Conservation (phyloP, 2,329 filamentous ascomycete genomes). For the Penicillium sp. region DNA sequence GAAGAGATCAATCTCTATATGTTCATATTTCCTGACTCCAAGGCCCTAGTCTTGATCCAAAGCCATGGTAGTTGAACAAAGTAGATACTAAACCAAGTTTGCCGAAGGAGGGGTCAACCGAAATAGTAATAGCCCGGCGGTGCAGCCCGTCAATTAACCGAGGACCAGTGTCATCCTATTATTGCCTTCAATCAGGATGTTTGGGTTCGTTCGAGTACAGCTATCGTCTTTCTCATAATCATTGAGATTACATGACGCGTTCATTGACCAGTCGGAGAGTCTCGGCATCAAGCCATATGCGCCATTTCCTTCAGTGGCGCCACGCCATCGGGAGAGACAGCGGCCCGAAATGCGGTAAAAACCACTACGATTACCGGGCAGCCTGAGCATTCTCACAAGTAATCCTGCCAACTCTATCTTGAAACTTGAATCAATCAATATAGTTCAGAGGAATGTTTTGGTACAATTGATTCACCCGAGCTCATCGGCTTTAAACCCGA, state of each 20-base stretch:
- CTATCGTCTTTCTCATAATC: not conserved
- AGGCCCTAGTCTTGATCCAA: too few relatives aligned
- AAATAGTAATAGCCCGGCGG: constrained; percentile 1
- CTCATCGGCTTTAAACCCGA: too few relatives aligned
- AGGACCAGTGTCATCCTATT: not conserved
- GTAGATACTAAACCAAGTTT: too few relatives aligned
- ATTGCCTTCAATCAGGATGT: not conserved
- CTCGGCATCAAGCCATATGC: not conserved
- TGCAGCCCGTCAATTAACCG: not conserved
- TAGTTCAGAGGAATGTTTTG: too few relatives aligned
- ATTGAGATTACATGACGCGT: not conserved
- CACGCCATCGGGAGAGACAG: not conserved
- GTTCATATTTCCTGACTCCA: too few relatives aligned
- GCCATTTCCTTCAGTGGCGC: not conserved
- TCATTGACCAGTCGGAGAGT: not conserved
- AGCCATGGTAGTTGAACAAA: too few relatives aligned
- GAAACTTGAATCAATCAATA: not conserved
- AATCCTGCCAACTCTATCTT: not conserved
- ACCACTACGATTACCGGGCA: too few relatives aligned
- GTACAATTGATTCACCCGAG: too few relatives aligned
- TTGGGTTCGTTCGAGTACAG: too few relatives aligned
- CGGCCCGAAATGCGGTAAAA: not conserved
- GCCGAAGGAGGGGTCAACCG: not conserved
- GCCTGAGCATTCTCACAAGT: not conserved
- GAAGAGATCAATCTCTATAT: too few relatives aligned